phyloP scores from a whole-genome alignment of 768 basidiomycete species.

The Boletus sp. region DNA sequence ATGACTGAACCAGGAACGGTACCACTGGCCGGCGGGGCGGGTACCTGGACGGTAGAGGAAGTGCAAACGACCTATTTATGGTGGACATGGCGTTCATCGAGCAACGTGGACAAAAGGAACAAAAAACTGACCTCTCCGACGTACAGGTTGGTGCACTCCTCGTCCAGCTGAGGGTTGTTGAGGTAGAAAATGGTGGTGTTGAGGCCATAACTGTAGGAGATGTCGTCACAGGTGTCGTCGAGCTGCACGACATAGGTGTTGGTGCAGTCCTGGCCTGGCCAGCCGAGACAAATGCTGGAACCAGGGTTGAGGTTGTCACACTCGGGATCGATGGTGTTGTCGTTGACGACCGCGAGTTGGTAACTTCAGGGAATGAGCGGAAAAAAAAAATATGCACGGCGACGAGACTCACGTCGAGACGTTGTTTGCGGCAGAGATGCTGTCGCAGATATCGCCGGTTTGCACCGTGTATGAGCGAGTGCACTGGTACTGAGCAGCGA shows the following conservation, averaged over 20 bases:
- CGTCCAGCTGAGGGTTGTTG: conserved; percentile 77
- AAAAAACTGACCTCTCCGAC: conserved; percentile 61
- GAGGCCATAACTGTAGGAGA: conserved; percentile 41
- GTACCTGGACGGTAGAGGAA: conserved; percentile 39
- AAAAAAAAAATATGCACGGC: not conserved
- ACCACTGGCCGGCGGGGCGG: conserved; percentile 41
- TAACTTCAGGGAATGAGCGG: conserved; percentile 43
- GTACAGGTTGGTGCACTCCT: conserved; percentile 64
- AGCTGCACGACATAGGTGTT: conserved; percentile 54
- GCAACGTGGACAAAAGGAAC: not conserved
- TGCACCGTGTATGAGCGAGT: conserved; percentile 59
- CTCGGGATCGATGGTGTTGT: conserved; percentile 41
- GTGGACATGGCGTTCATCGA: not conserved
- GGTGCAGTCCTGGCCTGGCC: conserved; percentile 57
- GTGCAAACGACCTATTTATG: conserved; percentile 53
- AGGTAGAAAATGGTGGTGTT: conserved; percentile 51
- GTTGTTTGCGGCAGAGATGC: conserved; percentile 61
- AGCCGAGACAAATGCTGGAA: conserved; percentile 59
- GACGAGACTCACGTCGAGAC: conserved; percentile 57
- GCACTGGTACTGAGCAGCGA: conserved; percentile 39
- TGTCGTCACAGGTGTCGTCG: conserved; percentile 58
- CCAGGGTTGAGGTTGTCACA: conserved; percentile 63
- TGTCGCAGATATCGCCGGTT: conserved; percentile 65
- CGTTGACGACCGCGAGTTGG: conserved; percentile 69
- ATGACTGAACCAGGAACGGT: conserved; percentile 25